Evolutionary conservation across 1,284 basidiomycete genomes (phyloP), one percentile per base, ranked within the genome.

Genomic region (Melanopsichium pennsylvanicum): DNA sequence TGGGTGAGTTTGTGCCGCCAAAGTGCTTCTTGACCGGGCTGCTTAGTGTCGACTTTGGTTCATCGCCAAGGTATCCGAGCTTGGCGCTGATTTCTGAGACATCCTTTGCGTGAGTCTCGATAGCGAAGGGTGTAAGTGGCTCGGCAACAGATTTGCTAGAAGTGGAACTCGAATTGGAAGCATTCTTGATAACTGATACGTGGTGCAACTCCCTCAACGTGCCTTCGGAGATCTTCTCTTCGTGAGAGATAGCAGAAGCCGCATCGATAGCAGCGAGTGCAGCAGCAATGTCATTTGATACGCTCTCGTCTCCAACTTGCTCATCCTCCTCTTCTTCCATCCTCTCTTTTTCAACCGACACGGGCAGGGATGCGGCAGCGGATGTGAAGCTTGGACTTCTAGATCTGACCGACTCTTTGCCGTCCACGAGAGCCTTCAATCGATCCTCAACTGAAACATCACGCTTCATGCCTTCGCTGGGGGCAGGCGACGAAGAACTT

Each of bases 361-460:
- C 5, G 21, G 19, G 18, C 10, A 18, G 12, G 18, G 38, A 21
- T 2, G 31, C 29, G 5, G 46, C 32, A 40, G 51, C 45, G n/a
- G n/a, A n/a, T n/a, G n/a, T n/a, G 22, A 49, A 42, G 41, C 37
- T 62, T 13, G 13, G 26, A 15, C 29, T 21, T 5, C 42, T 27
- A n/a, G 49, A 45, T 4, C 27, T 31, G 4, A 26, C 31, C 18
- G 35, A 18, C 5, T 7, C 21, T 15, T 39, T 35, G 3, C 45
- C 44, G 9, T 44, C 54, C 41, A 74, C 33, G 1, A 76, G 61
- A 15, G 74, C 74, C 48, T 72, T 74, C 25, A 76, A 56, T 19
- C 74, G 35, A 25, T 74, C 58, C 41, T 75, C 60, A 0, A 75
- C 64, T 42, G 70, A 70, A 6, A 44, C 16, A 4, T 57, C 64